Evolutionary conservation across 1,139 yeast species (phyloP), one percentile per base, ranked within the genome.

Genomic region (Debaryomycetaceae sp.): DNA sequence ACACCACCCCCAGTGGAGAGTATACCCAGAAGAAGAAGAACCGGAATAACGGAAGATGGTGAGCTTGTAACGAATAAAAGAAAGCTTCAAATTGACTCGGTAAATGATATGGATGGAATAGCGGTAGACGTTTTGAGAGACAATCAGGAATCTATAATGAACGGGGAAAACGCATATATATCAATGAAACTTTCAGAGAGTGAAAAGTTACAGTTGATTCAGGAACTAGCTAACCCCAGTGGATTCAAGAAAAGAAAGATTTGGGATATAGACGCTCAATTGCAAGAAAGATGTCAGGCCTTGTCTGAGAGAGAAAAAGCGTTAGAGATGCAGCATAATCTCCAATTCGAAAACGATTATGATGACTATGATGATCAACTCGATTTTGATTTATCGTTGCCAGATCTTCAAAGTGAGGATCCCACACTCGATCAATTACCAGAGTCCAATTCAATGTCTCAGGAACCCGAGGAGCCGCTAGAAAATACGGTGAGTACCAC

Each of bases 341-440:
- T 58, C 31, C 60, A 58, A 42, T 55, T 53, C 38, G 54, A 58
- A 33, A 53, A 56, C 27, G 63, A 61, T 36, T 55, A 44, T 37
- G 59, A 55, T 34, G 59, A 58, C 38, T 54, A 55, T 37, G 62
- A 61, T 36, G 47, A 56, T 34, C 56, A 60, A 43, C 40, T 69
- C 42, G 75, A 72, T 50, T 70, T 72, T 51, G 77, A 73, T 48
- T 51, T 72, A 35, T 68, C 76, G 5, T 54, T 72, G 37, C 75
- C 76, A 5, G 76, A 63, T 7, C 52, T 70, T 14, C 70, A 62
- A 9, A 9, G 8, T 23, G 54, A 45, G 14, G 57, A 51, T 17
- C 58, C 52, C 9, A 29, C 20, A 7, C 31, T 27, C 8, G 33
- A 37, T 20, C 34, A 34, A 22, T 36, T 38, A 41, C 20, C 9